Evolutionary conservation across 2,329 filamentous ascomycete genomes (phyloP), one percentile per base, ranked within the genome.

Genomic region (Penicillium freii): DNA sequence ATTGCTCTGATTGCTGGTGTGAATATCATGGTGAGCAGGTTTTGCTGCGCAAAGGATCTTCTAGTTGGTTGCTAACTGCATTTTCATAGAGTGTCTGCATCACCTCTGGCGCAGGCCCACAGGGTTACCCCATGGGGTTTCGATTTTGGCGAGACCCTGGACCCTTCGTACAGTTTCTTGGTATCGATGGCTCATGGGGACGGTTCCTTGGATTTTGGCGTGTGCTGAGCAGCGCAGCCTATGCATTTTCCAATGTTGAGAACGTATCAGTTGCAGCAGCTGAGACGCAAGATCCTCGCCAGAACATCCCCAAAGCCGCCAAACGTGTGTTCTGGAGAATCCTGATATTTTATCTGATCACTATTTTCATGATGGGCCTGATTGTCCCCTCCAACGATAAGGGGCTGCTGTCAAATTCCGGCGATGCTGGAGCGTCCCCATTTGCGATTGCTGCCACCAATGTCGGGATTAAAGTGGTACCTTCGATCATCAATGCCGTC

Each of bases 1-100:
- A 81, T 88, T 58, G 69, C 82, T 17, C 75, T 87, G 34, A 80
- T 88, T 43, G 69, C 87, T 58, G 82, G 82, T 51, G 75, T 89
- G 57, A 83, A 85, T 64, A 78, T 86, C 54, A 80, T 86, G 60
- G 82, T 83, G 9, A 45, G 29, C 17, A 36, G 5, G 6, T 52
- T 11, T 19, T 13, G 4, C 38, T 2, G 21, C 33, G 23, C 23
- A 38, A 48, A 36, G 6, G 5, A 38, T 15, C 5, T 8, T 19
- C 33, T 25, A 17, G 11, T 49, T 34, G 6, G 19, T 33, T 51
- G 6, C 49, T 45, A 17, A 52, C 29, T 34, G 33, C 7, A 23
- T 42, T 21, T 51, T 19, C 23, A 23, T 15, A 52, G 50, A 45
- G 40, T 25, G 29, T 45, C 11, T 52, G 39, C 21, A 66, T 69